Base-by-base conservation (phyloP, 768 basidiomycete species). In the Tylopilus sp. region DNA sequence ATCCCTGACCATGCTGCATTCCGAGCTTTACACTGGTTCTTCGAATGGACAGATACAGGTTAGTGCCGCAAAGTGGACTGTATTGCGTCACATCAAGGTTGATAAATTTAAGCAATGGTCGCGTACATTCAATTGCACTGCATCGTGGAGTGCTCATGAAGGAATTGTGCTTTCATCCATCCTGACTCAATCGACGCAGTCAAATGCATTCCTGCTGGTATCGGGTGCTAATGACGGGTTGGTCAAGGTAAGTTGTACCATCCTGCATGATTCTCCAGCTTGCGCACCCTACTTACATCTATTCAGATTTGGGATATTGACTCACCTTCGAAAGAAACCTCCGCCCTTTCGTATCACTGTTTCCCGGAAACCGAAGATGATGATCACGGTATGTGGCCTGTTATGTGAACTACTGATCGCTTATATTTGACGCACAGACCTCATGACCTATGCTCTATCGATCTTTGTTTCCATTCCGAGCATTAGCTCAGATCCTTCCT, bases 391-490 rank as follows among this genome's bases (percentile, higher is more conserved):
- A 17, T 21, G 55, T 10, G 9, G n/a, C 13, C 12, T 12, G 17
- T 8, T 22, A 25, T 24, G 26, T 12, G 24, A 48, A 45, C 11
- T 49, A 8, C 29, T 8, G n/a, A 16, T 50, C 48, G 4, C 50
- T 61, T 25, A 61, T 25, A 8, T 48, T 36, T 28, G 29, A 40
- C 29, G 11, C 10, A 19, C 51, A 83, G 92, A 92, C 60, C 83
- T 83, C 13, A 77, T 95, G 75, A 76, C 84, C 3, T 87, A 86
- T 62, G 90, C 90, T 0, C 75, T 96, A 6, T 84, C 87, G 1
- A 88, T 89, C 63, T 92, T 99, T 56, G 78, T 97, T 7, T 84
- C 92, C 0, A 89, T 94, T 37, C 90, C 86, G 2, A 96, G 93
- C 41, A 80, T 99, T 45, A 93, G 91, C 62, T 82, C 79, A 44